Evolutionary conservation across 169 alveolate genomes (phyloP).

Genomic region (Pseudocohnilembus persalinus): DNA sequence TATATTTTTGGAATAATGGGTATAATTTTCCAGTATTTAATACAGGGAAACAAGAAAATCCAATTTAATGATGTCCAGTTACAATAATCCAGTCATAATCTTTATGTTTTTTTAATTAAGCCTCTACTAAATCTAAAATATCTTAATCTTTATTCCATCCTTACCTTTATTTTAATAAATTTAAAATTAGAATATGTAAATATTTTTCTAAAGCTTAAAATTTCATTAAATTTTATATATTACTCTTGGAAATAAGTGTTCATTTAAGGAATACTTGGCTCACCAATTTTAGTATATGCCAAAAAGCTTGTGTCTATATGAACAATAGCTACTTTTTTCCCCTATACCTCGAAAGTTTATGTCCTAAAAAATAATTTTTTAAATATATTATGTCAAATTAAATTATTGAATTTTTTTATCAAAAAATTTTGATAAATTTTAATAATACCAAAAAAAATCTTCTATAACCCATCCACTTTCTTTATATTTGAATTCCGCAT

Average conservation of each 20-base stretch:
- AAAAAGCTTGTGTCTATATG: background rate
- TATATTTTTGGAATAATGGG: no score
- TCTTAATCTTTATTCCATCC: background rate
- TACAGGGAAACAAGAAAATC: background rate
- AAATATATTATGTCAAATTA: no score
- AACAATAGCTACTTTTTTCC: background rate
- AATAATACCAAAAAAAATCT: background rate
- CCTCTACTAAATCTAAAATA: background rate
- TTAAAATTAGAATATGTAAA: no score
- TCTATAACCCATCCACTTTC: background rate
- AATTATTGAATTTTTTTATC: no score
- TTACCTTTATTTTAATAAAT: background rate
- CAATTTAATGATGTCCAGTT: background rate
- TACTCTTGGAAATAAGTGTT: background rate
- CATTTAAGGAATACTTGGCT: background rate
- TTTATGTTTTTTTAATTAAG: no score
- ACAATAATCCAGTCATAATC: background rate
- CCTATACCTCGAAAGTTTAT: background rate
- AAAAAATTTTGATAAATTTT: no score
- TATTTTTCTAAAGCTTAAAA: no score
- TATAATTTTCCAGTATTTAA: background rate
- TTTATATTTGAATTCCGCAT: background rate
- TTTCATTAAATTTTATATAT: no score
- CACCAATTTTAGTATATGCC: background rate
- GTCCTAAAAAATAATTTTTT: background rate